Conservation (phyloP, 2,329 filamentous ascomycete genomes). For the Elsinoe perseae region DNA sequence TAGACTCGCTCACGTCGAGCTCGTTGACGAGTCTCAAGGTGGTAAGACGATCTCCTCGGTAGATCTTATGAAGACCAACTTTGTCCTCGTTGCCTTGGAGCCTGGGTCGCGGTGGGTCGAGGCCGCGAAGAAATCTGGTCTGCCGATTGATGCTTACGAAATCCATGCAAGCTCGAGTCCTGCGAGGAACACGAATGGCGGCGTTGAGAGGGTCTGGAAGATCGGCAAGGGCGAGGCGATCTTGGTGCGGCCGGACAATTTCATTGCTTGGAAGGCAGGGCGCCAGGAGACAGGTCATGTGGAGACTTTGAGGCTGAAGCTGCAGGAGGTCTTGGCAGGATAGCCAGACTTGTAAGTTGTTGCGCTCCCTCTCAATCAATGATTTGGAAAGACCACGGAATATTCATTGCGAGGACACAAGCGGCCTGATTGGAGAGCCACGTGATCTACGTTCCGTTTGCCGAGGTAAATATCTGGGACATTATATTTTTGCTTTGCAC, state of each 20-base stretch:
- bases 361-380: neutral
- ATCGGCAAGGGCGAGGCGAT: neutral
- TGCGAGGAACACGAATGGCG: neutral
- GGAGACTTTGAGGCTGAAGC: neutral
- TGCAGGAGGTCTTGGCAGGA: neutral
- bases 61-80: slow-evolving; percentile 7
- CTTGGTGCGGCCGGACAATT: neutral
- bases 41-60: slow-evolving; percentile 1
- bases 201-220: neutral
- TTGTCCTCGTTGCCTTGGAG: slow-evolving; percentile 8
- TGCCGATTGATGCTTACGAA: slow-evolving; percentile 9
- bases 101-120: neutral
- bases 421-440: no score
- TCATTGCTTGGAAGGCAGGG: neutral
- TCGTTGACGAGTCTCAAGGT: neutral
- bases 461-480: no score
- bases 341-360: neutral
- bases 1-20: slow-evolving; percentile 1
- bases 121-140: neutral
- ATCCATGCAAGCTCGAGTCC: neutral
- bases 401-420: no score
- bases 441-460: no score
- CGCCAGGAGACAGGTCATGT: neutral
- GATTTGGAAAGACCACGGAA: no score
- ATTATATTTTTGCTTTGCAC: no score